phyloP scores from a whole-genome alignment of 2,329 filamentous ascomycete genomes.

The Xylariaceae sp. region DNA sequence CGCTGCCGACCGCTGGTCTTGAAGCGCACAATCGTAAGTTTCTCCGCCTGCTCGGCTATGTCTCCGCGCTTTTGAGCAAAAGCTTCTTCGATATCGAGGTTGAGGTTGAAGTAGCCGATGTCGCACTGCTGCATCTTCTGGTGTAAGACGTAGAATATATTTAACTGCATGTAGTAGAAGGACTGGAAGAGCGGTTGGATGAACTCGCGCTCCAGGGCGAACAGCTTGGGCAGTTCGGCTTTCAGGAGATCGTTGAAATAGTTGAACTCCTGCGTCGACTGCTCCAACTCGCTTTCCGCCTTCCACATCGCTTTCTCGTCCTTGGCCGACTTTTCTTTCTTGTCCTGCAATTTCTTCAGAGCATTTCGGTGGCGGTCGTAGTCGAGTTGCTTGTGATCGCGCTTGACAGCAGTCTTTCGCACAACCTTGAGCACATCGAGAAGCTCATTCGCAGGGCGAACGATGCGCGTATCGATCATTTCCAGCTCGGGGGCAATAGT shows the following conservation, averaged over 20 bases:
- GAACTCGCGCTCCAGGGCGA: constrained; percentile 84
- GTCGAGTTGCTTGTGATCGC: constrained; percentile 95
- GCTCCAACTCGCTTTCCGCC: constrained; percentile 84
- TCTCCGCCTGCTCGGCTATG: constrained; percentile 78
- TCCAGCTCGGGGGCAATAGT: constrained; percentile 88
- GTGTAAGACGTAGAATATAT: constrained; percentile 97
- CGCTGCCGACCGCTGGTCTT: constrained; percentile 73
- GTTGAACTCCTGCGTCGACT: constrained; percentile 91
- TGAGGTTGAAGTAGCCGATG: constrained; percentile 95
- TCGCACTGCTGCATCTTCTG: constrained; percentile 97
- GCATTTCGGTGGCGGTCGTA: constrained; percentile 80
- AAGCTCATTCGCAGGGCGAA: constrained; percentile 87
- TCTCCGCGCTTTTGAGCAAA: constrained; percentile 86
- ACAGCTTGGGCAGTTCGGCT: constrained; percentile 89
- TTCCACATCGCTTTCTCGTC: constrained; percentile 98
- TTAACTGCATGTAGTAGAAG: constrained; percentile 99
- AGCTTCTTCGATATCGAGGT: constrained; percentile 83
- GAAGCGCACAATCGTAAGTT: constrained; percentile 80
- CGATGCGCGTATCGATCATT: constrained; percentile 91
- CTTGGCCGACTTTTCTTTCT: constrained; percentile 93
- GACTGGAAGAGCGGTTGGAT: constrained; percentile 96
- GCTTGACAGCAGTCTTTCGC: constrained; percentile 80
- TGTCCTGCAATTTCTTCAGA: constrained; percentile 93
- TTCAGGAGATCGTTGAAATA: constrained; percentile 98
- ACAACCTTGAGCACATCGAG: constrained; percentile 94